These are phyloP conservation scores for Oryza glumipatula DNA, from an alignment of 176 grass and related monocot species.

Conservation along the genomic window DNA sequence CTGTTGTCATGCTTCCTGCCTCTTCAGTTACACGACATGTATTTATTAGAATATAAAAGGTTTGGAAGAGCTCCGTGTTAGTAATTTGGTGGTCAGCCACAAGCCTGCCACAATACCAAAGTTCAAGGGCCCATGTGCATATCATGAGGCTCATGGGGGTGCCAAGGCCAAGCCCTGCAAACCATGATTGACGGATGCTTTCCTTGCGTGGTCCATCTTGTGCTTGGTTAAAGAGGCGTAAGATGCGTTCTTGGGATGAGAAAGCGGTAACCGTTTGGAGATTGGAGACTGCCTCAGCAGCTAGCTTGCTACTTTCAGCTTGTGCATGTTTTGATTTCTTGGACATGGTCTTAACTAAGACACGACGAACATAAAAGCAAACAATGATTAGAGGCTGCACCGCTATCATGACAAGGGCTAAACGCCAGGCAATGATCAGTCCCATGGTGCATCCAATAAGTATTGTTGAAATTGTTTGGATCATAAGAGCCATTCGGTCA, in stretches of 20 bases:
- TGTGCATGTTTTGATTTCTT: slow-evolving; percentile 77
- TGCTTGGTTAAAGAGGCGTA: slow-evolving; percentile 70
- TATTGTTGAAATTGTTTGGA: slow-evolving; percentile 86
- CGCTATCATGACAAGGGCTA: slow-evolving; percentile 89
- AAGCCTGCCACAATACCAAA: slow-evolving; percentile 92
- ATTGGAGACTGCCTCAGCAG: slow-evolving; percentile 90
- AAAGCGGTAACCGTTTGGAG: slow-evolving; percentile 88
- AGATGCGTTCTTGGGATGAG: slow-evolving; percentile 84
- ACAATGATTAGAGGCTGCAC: slow-evolving; percentile 85
- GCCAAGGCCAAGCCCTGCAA: slow-evolving; percentile 77
- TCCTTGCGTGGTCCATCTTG: slow-evolving; percentile 75
- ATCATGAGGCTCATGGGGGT: slow-evolving; percentile 84
- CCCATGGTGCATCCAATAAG: slow-evolving; percentile 84
- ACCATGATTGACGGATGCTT: slow-evolving; percentile 83
- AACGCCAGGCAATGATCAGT: slow-evolving; percentile 82
- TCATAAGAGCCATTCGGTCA: slow-evolving; percentile 80
- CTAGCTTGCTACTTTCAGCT: slow-evolving; percentile 82
- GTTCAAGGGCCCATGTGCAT: slow-evolving; percentile 86
- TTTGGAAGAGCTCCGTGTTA: slow-evolving; percentile 79
- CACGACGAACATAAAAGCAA: slow-evolving; percentile 86
- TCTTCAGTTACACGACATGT: slow-evolving; percentile 93
- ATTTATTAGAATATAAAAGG: slow-evolving; percentile 94
- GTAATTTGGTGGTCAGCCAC: slow-evolving; percentile 65
- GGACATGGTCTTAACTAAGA: slow-evolving; percentile 82
- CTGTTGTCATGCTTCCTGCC: slow-evolving; percentile 93